Evolutionary conservation across 1,139 yeast species (phyloP).

Genomic region (Geotrichum reessii): DNA sequence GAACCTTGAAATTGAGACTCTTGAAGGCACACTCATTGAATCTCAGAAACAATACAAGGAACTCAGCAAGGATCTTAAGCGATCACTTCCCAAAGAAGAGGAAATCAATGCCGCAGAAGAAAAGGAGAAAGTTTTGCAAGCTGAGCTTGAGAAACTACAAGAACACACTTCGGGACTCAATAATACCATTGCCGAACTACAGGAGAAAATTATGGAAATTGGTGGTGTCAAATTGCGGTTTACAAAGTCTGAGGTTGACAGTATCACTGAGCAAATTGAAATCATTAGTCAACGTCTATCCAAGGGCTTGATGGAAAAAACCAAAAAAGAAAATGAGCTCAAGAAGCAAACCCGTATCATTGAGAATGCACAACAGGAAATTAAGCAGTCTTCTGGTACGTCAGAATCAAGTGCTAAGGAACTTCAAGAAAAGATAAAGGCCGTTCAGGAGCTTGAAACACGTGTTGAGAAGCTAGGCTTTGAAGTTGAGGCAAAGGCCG

Average conservation of each 20-base stretch:
- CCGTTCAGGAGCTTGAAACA: constrained; percentile 25
- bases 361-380: constrained; percentile 39
- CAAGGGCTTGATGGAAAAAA: constrained; percentile 52
- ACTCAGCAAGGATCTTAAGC: constrained; percentile 22
- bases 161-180: constrained; percentile 57
- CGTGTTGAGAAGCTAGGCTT: constrained; percentile 36
- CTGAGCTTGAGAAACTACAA: constrained; percentile 44
- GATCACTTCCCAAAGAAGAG: constrained; percentile 22
- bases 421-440: constrained; percentile 22
- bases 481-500: constrained; percentile 34
- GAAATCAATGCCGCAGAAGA: constrained; percentile 38
- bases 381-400: constrained; percentile 32
- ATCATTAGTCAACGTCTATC: constrained; percentile 56
- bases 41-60: constrained; percentile 35
- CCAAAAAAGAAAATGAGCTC: constrained; percentile 64
- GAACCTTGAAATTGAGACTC: constrained; percentile 60
- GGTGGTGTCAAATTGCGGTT: constrained; percentile 84
- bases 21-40: constrained; percentile 46
- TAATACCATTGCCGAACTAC: constrained; percentile 51
- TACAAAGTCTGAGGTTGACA: constrained; percentile 78
- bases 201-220: constrained; percentile 77
- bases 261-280: constrained; percentile 63
- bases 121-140: constrained; percentile 37
- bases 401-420: constrained; percentile 32
- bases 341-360: constrained; percentile 49